These are phyloP conservation scores for Dillenia turbinata DNA, from an alignment of 164 flowering plant genomes.

Conservation along the genomic window DNA sequence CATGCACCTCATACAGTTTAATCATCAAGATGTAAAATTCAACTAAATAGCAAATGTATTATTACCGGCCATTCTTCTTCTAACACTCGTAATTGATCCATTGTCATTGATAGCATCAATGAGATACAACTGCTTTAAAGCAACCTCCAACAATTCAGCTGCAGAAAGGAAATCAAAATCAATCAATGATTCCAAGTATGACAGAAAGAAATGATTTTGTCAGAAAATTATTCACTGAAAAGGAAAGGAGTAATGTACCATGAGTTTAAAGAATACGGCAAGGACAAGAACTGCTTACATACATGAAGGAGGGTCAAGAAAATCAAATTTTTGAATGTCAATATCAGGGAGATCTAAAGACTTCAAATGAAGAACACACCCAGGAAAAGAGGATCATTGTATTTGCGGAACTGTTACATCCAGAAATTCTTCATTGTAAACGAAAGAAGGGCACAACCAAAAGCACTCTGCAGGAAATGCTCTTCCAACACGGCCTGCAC, in stretches of 20 bases:
- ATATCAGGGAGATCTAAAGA: constrained; percentile 90
- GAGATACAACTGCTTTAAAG: constrained; percentile 84
- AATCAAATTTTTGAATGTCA: constrained; percentile 88
- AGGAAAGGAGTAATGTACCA: no score
- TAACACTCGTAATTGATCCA: constrained; percentile 74
- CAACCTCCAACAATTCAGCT: constrained; percentile 86
- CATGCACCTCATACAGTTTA: no score
- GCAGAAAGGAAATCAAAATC: constrained; percentile 24
- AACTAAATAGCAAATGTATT: no score
- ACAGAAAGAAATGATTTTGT: not conserved
- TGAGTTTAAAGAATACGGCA: not conserved
- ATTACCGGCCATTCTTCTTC: constrained; percentile 84
- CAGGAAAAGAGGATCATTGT: constrained; percentile 91
- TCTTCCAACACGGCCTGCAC: constrained; percentile 98
- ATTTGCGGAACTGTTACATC: constrained; percentile 94
- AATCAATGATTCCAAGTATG: constrained; percentile 1
- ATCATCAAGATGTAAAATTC: no score
- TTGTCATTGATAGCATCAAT: constrained; percentile 94
- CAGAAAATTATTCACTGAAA: not conserved
- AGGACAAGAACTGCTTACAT: constrained; percentile 21
- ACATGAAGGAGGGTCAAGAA: constrained; percentile 94
- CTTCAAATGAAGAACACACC: constrained; percentile 91
- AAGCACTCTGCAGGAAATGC: constrained; percentile 96
- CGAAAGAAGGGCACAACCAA: constrained; percentile 74
- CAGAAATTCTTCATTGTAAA: constrained; percentile 70